Conservation (phyloP, 2,329 filamentous ascomycete genomes). For the Penicillium frequentans region DNA sequence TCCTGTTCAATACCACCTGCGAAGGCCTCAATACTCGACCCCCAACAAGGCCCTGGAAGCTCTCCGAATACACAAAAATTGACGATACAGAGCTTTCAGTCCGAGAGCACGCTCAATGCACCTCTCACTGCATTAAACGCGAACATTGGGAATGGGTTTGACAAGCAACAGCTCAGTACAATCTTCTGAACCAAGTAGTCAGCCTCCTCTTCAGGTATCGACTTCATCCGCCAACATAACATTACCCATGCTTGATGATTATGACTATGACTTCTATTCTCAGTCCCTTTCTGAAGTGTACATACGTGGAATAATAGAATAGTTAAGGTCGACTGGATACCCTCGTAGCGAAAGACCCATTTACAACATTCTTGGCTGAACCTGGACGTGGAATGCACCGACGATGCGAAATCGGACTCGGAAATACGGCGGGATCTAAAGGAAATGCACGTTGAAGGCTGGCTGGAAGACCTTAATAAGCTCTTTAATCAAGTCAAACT, state of each 20-base stretch:
- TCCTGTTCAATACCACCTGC: slow-evolving; percentile 18
- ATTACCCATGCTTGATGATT: neutral
- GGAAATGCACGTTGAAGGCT: neutral
- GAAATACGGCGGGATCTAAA: neutral
- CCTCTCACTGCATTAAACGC: slow-evolving; percentile 21
- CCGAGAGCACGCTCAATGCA: slow-evolving; percentile 17
- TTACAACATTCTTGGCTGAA: slow-evolving; percentile 21
- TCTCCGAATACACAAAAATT: slow-evolving; percentile 18
- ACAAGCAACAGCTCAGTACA: slow-evolving; percentile 5
- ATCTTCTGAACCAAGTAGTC: neutral
- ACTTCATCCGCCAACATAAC: neutral
- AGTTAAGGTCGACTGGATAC: slow-evolving; percentile 23
- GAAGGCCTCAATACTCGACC: slow-evolving; percentile 11
- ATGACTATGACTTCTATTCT: slow-evolving; percentile 7
- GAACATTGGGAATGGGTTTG: slow-evolving; percentile 19
- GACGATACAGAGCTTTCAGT: slow-evolving; percentile 18
- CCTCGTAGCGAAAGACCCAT: slow-evolving; percentile 14
- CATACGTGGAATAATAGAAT: slow-evolving; percentile 22
- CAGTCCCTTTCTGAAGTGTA: slow-evolving; percentile 10
- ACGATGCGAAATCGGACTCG: neutral
- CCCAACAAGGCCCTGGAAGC: slow-evolving; percentile 17
- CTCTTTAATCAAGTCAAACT: neutral
- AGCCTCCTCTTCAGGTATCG: neutral
- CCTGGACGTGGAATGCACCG: slow-evolving; percentile 9
- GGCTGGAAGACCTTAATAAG: slow-evolving; percentile 6